Evolutionary conservation across 2,329 filamentous ascomycete species (phyloP), one percentile per base, ranked within the genome.

Genomic region (Eutypa lata): DNA sequence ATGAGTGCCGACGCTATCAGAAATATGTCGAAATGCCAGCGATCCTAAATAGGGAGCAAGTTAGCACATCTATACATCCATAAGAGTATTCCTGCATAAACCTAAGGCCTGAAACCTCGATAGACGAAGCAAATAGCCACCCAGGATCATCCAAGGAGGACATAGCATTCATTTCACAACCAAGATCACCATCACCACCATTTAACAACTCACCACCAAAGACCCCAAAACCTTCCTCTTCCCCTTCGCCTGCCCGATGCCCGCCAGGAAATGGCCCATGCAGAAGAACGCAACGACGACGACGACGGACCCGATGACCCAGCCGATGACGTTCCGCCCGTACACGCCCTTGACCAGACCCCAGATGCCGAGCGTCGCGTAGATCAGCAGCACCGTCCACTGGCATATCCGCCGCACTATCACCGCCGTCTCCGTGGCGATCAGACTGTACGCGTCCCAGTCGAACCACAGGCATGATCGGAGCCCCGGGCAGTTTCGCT

Each of bases 381-480:
- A 53, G 43, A 53, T 42, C 19, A 38, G 48, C 19, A 53, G 53
- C 2, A 43, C 54, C 16, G 26, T 24, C 40, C 52, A 53, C 53
- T 53, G 51, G 10, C 48, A 57, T 8, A 53, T 21, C 19, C 53
- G 50, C 42, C 53, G 52, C 7, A 50, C 48, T 13, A 55, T 33
- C 4, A 52, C 45, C 8, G 45, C 37, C 14, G 2, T 42, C 19
- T 55, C 55, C 38, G 38, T 19, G 6, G 55, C 50, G 11, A 28
- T 26, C 7, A 55, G 47, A 28, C 49, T 53, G 46, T 57, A 57
- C n/a, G 55, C 46, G 38, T 55, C 47, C 55, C 55, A 57, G 35
- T 49, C 53, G 43, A 57, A 56, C n/a, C 31, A n/a, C 42, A 51
- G 55, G 35, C 56, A 57, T n/a, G 40, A 42, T 14, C 56, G 55